phyloP scores from a whole-genome alignment of 805 yeast genomes.

The Sungouiella thailandica region DNA sequence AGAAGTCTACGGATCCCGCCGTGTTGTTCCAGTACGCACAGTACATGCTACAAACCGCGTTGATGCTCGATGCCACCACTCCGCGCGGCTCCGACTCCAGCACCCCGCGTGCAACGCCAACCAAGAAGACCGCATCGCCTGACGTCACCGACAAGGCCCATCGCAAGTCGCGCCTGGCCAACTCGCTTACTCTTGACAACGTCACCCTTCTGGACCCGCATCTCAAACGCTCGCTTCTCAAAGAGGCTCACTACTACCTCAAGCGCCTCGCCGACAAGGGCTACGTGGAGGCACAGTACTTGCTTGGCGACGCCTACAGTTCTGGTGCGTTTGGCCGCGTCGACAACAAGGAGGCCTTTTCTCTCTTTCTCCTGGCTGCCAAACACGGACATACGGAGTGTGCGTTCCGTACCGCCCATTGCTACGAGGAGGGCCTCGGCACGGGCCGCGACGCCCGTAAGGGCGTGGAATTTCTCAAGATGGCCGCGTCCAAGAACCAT shows the following conservation, averaged over 20 bases:
- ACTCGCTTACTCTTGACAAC: not conserved
- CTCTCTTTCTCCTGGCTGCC: slow-evolving; percentile 81
- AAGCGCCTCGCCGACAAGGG: slow-evolving; percentile 74
- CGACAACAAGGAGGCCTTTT: slow-evolving; percentile 72
- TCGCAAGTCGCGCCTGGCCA: not conserved
- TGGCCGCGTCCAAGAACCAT: slow-evolving; percentile 87
- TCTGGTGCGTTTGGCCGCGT: slow-evolving; percentile 80
- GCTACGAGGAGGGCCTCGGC: slow-evolving; percentile 93
- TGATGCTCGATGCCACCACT: slow-evolving; percentile 44
- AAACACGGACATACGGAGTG: slow-evolving; percentile 91
- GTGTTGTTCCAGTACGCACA: slow-evolving; percentile 90
- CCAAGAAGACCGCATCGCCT: not conserved
- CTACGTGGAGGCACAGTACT: slow-evolving; percentile 84
- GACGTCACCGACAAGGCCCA: not conserved
- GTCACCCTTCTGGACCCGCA: slow-evolving; percentile 13
- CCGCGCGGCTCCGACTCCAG: not conserved
- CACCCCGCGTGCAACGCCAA: not conserved
- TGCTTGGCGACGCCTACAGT: slow-evolving; percentile 84
- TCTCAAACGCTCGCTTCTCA: slow-evolving; percentile 53
- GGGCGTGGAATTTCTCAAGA: slow-evolving; percentile 74
- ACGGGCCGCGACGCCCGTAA: slow-evolving; percentile 83
- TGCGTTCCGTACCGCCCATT: slow-evolving; percentile 85
- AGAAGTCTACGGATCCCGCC: slow-evolving; percentile 77
- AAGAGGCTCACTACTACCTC: slow-evolving; percentile 71
- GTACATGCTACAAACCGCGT: slow-evolving; percentile 80